Evolutionary conservation across 768 basidiomycete species (phyloP).

Genomic region (Lactarius pseudohatsudake): DNA sequence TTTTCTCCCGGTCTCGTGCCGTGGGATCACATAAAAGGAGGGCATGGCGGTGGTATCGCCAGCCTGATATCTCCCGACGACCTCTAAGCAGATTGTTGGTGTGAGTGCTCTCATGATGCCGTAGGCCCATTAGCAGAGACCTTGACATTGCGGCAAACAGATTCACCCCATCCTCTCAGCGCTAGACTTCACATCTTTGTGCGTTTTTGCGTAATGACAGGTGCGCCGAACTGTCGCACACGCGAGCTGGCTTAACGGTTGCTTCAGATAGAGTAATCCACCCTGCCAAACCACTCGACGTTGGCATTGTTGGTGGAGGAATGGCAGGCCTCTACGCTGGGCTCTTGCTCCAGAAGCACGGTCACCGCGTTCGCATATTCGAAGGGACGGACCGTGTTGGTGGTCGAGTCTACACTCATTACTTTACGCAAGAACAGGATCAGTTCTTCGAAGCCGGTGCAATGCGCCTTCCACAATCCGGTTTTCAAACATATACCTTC

Average conservation of each 20-base stretch:
- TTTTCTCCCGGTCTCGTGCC: background rate
- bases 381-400: slow-evolving; percentile 26
- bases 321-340: slow-evolving; percentile 28
- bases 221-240: background rate
- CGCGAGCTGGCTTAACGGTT: background rate
- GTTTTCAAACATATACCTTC: slow-evolving; percentile 21
- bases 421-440: slow-evolving; percentile 26
- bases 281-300: background rate
- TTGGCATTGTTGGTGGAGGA: slow-evolving; percentile 28
- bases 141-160: background rate
- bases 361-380: slow-evolving; percentile 25
- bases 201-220: background rate
- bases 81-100: background rate
- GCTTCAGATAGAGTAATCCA: background rate
- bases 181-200: background rate
- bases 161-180: background rate
- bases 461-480: slow-evolving; percentile 29
- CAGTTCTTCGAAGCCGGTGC: slow-evolving; percentile 30
- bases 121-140: background rate
- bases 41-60: background rate
- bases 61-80: background rate
- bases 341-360: slow-evolving; percentile 23
- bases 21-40: background rate
- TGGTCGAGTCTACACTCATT: slow-evolving; percentile 27
- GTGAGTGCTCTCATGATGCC: background rate